Percentiles rank a stretch among this genome's conserved stretches.
Conservation (phyloP, 345 rosid species). For the Reutealis trisperma region DNA sequence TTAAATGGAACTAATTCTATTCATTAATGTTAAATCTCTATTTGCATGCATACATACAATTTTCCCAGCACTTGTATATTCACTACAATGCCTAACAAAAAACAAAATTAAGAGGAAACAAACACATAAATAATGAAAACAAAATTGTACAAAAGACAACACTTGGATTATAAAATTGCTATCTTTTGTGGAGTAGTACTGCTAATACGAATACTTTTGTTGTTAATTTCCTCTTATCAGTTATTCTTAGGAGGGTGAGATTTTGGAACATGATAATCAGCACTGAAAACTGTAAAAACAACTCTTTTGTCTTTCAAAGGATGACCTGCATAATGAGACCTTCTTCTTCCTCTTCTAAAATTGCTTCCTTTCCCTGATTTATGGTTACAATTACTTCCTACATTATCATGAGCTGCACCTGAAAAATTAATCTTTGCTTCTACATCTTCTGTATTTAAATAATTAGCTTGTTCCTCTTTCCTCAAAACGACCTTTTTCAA, state of each 20-base stretch:
- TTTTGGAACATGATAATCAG: slow-evolving; percentile 55
- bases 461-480: slow-evolving; percentile 2
- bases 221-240: slow-evolving; percentile 10
- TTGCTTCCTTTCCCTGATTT: not conserved
- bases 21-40: not conserved
- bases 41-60: slow-evolving; percentile 6
- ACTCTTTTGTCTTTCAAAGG: slow-evolving; percentile 24
- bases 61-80: not conserved
- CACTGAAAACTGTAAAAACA: slow-evolving; percentile 47
- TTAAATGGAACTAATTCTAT: not conserved
- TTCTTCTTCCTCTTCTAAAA: not conserved
- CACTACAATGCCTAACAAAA: not conserved
- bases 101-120: not conserved
- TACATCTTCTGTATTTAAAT: not conserved
- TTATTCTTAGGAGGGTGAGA: slow-evolving; percentile 59
- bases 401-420: slow-evolving; percentile 28
- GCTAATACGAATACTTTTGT: no score
- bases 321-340: not conserved
- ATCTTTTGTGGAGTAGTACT: not conserved
- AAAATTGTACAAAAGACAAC: slow-evolving; percentile 20
- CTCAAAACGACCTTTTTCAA: not conserved
- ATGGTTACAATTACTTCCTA: slow-evolving; percentile 22
- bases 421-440: slow-evolving; percentile 18
- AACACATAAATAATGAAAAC: not conserved
- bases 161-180: not conserved